Evolutionary conservation across 345 rosid genomes (phyloP), one percentile per base, ranked within the genome.

Genomic region (Ceriops zippeliana): DNA sequence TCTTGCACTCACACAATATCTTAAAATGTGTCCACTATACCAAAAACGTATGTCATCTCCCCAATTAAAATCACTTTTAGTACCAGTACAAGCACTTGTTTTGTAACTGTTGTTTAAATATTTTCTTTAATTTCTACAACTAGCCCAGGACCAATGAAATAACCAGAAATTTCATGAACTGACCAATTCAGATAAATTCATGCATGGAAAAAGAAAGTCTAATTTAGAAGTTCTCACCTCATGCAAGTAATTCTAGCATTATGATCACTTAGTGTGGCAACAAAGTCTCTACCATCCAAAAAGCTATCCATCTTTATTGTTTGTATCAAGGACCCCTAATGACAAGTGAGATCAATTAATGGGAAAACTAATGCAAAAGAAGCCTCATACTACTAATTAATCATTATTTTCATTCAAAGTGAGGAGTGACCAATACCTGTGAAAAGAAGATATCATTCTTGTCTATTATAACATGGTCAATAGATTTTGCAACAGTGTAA

Each of bases 231-330:
- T 24, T 57, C 78, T 78, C 56, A 86, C 91, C 95, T 83, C 86
- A 86, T 89, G 71, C 85, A 83, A 70, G 91, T 85, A 64, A 89
- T 79, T 77, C 88, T 83, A 6, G 91, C 88, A 21, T 77, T 83
- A 69, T 89, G 95, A 76, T 75, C 88, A 47, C 16, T 65, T 49
- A 72, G 69, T 16, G 51, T 28, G 32, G 54, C 21, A 38, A 34
- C 11, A 27, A 82, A 68, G 47, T 68, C 76, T 35, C 57, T 58
- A 52, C 73, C 78, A 7, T 60, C 54, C 6, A 70, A 54, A 72
- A 66, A 70, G 67, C 52, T 54, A 54, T 66, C 61, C 0, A 76
- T 73, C 52, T 76, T 78, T 61, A 73, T 34, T 60, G 53, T 78
- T 35, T 4, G 46, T 59, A 89, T 52, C 4, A 47, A 37, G 0